phyloP scores from a whole-genome alignment of 2,329 filamentous ascomycete species.

The Penicillium digitatum region DNA sequence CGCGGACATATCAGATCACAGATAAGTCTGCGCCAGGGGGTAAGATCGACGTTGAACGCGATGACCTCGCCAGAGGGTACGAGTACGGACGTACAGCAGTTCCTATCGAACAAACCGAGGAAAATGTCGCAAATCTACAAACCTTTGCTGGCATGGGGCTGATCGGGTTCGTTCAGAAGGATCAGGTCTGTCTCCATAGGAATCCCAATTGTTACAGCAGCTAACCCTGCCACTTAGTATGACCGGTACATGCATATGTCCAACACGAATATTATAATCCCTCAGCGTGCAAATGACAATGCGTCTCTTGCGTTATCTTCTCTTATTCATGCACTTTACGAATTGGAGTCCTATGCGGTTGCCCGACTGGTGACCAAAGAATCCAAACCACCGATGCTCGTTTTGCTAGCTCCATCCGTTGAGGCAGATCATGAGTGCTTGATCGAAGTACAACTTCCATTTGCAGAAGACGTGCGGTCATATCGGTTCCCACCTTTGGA shows the following conservation, averaged over 20 bases:
- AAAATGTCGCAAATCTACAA: conserved; percentile 82
- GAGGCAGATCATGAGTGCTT: conserved; percentile 78
- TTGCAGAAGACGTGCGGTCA: conserved; percentile 84
- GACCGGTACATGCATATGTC: conserved; percentile 83
- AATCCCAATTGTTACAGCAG: neutral
- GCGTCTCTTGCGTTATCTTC: conserved; percentile 83
- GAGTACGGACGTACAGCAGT: conserved; percentile 91
- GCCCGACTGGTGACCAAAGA: conserved; percentile 83
- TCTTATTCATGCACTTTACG: conserved; percentile 79
- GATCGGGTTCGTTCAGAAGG: conserved; percentile 74
- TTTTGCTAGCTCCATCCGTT: conserved; percentile 76
- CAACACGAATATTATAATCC: conserved; percentile 70
- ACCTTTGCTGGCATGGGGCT: conserved; percentile 72
- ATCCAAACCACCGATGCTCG: conserved; percentile 68
- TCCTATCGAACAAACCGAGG: conserved; percentile 78
- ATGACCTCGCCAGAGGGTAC: conserved; percentile 87
- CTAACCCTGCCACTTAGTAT: conserved; percentile 51
- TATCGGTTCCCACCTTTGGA: conserved; percentile 91
- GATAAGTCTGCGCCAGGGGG: conserved; percentile 71
- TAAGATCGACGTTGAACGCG: conserved; percentile 75
- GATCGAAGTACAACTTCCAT: conserved; percentile 85
- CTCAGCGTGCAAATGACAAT: conserved; percentile 73
- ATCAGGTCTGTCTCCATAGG: conserved; percentile 53
- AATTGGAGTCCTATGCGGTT: conserved; percentile 79
- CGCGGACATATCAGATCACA: conserved; percentile 75